phyloP scores from a whole-genome alignment of 305 asterid genomes.

The Galium porrigens region DNA sequence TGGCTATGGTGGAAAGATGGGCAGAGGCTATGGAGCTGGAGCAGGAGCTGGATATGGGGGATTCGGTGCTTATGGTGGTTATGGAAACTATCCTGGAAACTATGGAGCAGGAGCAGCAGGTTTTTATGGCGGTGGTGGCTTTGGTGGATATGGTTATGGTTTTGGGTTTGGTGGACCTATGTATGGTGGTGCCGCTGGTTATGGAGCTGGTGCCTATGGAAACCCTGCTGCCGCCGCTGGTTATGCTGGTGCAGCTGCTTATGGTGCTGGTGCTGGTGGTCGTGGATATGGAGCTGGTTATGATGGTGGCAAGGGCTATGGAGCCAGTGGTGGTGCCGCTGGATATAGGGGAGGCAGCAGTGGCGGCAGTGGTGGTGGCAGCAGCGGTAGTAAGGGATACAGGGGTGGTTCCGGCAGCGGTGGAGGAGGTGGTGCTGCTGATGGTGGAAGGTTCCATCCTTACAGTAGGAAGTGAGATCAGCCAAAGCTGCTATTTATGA shows the following conservation, averaged over 20 bases:
- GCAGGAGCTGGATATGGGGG: conserved; percentile 30
- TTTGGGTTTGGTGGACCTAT: conserved; percentile 75
- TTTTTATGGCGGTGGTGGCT: conserved; percentile 54
- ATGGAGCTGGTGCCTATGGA: conserved; percentile 51
- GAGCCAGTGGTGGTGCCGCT: conserved; percentile 13
- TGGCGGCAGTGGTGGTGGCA: conserved; percentile 14
- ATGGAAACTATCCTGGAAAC: conserved; percentile 49
- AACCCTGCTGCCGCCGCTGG: conserved; percentile 39
- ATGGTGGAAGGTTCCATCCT: conserved; percentile 63
- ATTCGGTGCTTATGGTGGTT: conserved; percentile 43
- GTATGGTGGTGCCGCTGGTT: conserved; percentile 65
- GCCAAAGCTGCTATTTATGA: not conserved
- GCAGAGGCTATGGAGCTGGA: conserved; percentile 39
- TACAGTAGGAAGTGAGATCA: conserved; percentile 48
- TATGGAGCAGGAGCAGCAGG: conserved; percentile 48
- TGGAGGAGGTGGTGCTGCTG: conserved; percentile 20
- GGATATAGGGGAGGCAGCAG: conserved; percentile 15
- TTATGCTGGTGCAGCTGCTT: conserved; percentile 34
- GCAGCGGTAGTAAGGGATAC: conserved; percentile 26
- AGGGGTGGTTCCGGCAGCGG: conserved; percentile 25
- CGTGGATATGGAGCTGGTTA: conserved; percentile 19
- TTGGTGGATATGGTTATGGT: conserved; percentile 76
- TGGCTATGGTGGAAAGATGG: conserved; percentile 61
- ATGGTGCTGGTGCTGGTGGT: conserved; percentile 22
- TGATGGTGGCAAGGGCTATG: conserved; percentile 18